A percentile compares a stretch with the other conserved stretches of the same genome.
Conservation (phyloP, 768 basidiomycete genomes). For the Tulasnella sp. region DNA sequence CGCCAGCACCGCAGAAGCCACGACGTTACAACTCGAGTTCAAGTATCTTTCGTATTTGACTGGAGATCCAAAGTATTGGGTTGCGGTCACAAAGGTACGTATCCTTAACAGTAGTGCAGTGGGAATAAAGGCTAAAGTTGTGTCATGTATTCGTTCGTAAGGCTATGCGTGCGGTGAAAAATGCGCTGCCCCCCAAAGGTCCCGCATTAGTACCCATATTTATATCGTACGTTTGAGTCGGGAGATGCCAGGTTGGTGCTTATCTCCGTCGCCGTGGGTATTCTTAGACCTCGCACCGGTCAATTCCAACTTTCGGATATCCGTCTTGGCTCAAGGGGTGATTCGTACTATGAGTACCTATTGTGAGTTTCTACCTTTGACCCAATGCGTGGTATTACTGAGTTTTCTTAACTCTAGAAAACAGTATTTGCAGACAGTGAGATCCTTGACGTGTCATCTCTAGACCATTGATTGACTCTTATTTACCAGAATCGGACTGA, state of each 20-base stretch:
- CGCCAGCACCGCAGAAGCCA: slow-evolving; percentile 74
- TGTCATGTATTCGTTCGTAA: not conserved
- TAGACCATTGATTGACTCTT: not conserved
- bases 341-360: slow-evolving; percentile 89
- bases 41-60: slow-evolving; percentile 74
- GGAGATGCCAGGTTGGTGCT: not conserved
- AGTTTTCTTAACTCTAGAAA: slow-evolving; percentile 32
- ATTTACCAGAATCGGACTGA: slow-evolving; percentile 48
- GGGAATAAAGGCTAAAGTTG: not conserved
- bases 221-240: slow-evolving; percentile 44
- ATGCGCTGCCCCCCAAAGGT: slow-evolving; percentile 19
- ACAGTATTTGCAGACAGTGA: slow-evolving; percentile 71
- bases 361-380: slow-evolving; percentile 38
- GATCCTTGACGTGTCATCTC: slow-evolving; percentile 14
- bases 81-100: slow-evolving; percentile 55
- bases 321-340: slow-evolving; percentile 80
- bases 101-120: not conserved
- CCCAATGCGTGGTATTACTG: not conserved
- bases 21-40: slow-evolving; percentile 82
- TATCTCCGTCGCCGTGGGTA: no score
- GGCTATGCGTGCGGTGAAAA: not conserved
- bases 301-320: slow-evolving; percentile 56
- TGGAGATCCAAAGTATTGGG: slow-evolving; percentile 69
- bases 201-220: slow-evolving; percentile 78
- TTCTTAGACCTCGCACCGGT: slow-evolving; percentile 40